Conservation (phyloP, 495 filamentous ascomycete genomes). For the Tuber borchii region DNA sequence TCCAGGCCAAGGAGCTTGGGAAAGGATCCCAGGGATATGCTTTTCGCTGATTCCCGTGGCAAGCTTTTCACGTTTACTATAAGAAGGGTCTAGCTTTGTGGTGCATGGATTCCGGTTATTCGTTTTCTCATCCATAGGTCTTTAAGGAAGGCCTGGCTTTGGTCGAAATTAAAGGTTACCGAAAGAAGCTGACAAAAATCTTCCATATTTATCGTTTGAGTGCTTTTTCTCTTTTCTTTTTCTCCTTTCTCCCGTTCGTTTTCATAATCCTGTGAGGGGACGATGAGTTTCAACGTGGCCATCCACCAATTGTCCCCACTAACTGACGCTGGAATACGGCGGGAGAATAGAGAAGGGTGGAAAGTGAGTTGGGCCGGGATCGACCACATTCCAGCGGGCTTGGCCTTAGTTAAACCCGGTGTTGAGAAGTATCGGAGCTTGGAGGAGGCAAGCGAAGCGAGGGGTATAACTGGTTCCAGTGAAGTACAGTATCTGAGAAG, state of each 20-base stretch:
- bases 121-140: not conserved
- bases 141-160: not conserved
- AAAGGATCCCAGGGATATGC: not conserved
- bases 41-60: not conserved
- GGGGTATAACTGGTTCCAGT: no score
- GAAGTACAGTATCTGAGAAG: no score
- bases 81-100: not conserved
- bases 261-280: not conserved
- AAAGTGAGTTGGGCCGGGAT: not conserved
- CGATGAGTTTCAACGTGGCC: not conserved
- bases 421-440: no score
- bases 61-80: conserved; percentile 18
- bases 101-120: not conserved
- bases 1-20: not conserved
- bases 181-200: not conserved
- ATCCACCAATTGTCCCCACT: no score
- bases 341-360: not conserved
- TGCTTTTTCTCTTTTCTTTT: no score
- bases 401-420: no score
- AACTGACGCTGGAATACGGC: not conserved
- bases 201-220: not conserved
- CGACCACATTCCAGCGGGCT: not conserved
- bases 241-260: not conserved
- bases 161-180: not conserved
- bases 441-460: no score